Evolutionary conservation across 768 basidiomycete genomes (phyloP).

Genomic region (Russula sp.): DNA sequence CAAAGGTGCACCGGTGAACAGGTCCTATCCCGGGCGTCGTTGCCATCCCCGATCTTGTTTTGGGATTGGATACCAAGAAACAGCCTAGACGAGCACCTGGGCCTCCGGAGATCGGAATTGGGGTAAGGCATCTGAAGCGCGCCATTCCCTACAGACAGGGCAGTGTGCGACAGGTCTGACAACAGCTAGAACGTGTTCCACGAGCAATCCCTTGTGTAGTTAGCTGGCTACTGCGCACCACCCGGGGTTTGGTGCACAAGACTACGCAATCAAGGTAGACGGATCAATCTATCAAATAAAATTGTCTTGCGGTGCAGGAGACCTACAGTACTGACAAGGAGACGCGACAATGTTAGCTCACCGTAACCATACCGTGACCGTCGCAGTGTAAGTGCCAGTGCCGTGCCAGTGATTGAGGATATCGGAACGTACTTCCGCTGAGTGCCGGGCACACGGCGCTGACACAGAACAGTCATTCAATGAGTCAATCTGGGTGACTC

Average conservation of each 20-base stretch:
- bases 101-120: constrained; percentile 1
- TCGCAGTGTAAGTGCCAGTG: neutral
- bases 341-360: neutral
- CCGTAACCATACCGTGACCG: neutral
- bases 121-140: neutral
- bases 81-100: neutral
- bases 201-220: neutral
- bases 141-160: constrained; percentile 5
- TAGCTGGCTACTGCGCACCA: too few relatives aligned
- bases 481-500: constrained; percentile 8
- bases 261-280: neutral
- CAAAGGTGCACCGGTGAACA: neutral
- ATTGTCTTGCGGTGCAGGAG: neutral
- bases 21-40: neutral
- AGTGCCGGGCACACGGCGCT: constrained; percentile 10
- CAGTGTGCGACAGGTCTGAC: neutral
- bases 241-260: neutral
- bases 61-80: constrained; percentile 4
- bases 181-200: neutral
- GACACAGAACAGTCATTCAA: neutral
- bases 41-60: constrained; percentile 8
- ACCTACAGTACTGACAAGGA: constrained; percentile 6
- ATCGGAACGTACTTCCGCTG: constrained; percentile 11
- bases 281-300: constrained; percentile 1
- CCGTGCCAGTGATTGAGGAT: neutral